Base-by-base conservation (phyloP, 495 filamentous ascomycete species). In the Penicillium desertorum region DNA sequence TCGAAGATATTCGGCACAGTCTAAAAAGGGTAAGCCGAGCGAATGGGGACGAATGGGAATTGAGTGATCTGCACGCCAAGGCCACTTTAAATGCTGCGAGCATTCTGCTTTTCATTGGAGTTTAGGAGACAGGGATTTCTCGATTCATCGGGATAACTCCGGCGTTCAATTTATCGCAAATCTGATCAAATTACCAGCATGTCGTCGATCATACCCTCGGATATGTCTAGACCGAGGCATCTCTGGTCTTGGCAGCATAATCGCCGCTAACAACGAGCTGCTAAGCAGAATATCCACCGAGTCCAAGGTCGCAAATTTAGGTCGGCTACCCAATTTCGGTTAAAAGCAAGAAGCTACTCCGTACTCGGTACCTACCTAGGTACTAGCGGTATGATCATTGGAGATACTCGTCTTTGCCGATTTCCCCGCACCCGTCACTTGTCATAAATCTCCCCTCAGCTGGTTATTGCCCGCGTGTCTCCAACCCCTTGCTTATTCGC, bases 351-450 rank as follows among this genome's bases (percentile, higher is more conserved):
- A 29, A 30, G 29, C 9, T 30, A 30, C 27, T 29, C 27, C 0
- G 27, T 29, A 29, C 29, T 30, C 29, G 1, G 29, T 30, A 37
- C 1, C 39, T 16, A 51, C 7, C n/a, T 19, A 51, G 11, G 16
- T 2, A 47, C 5, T 17, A 39, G 48, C 48, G 48, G 48, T 39
- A 39, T 39, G 5, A 34, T 47, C 6, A 12, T 25, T 14, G 2
- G 22, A 14, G 3, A 25, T 11, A 1, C 11, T 29, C 43, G 43
- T 20, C 16, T 22, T 56, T 51, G 9, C 58, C 58, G 58, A 60
- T 8, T 57, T 61, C 58, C 58, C 58, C 58, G 58, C 58, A 61
- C 54, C 11, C 29, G 34, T 22, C 52, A 45, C 42, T 20, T 19
- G 36, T 27, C 29, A 39, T 55, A 25, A 37, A 46, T 45, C n/a